phyloP scores from a whole-genome alignment of 495 filamentous ascomycete genomes.

The Podospora appendiculata region DNA sequence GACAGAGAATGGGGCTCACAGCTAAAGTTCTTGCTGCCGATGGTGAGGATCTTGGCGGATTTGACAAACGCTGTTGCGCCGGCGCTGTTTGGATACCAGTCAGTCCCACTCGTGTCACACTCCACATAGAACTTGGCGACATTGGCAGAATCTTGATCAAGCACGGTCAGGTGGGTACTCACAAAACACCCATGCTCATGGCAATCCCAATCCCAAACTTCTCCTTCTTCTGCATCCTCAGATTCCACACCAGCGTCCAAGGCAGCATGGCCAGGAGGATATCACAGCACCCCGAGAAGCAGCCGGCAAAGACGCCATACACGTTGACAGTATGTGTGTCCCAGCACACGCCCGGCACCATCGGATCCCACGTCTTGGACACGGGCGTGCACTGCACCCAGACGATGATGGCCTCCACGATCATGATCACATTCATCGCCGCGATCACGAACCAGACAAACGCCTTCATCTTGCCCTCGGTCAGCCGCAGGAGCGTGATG shows the following conservation, averaged over 20 bases:
- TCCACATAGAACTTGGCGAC: not conserved
- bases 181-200: conserved; percentile 26
- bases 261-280: conserved; percentile 18
- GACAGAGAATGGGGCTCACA: conserved; percentile 9
- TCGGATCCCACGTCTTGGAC: conserved; percentile 10
- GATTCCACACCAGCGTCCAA: conserved; percentile 17
- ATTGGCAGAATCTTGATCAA: too few species aligned
- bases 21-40: conserved; percentile 12
- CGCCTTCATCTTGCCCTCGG: not conserved
- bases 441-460: conserved; percentile 15
- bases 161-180: not conserved
- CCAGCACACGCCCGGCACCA: conserved; percentile 18
- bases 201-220: conserved; percentile 21
- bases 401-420: conserved; percentile 6
- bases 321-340: not conserved
- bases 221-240: conserved; percentile 22
- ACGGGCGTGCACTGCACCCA: conserved; percentile 21
- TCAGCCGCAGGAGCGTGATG: conserved; percentile 21
- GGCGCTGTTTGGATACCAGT: conserved; percentile 9
- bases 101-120: not conserved
- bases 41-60: conserved; percentile 3
- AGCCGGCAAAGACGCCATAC: conserved; percentile 6
- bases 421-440: conserved; percentile 19
- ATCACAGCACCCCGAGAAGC: conserved; percentile 21
- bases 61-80: conserved; percentile 19